Base-by-base conservation (phyloP, 2,329 filamentous ascomycete genomes). In the Cladorrhinum sp. region DNA sequence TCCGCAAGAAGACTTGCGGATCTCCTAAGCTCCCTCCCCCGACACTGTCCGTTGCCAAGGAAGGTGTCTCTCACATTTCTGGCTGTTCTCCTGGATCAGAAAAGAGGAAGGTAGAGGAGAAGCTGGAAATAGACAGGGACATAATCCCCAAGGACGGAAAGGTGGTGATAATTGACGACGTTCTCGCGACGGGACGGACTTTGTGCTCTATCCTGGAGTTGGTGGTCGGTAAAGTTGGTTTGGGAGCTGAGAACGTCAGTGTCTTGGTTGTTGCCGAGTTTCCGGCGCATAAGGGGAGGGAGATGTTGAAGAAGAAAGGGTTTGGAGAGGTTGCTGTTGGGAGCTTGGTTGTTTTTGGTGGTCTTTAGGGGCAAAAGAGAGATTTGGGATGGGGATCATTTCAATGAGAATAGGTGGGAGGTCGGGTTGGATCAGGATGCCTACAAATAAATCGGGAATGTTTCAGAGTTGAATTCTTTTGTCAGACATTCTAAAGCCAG, bases 101-200 rank as follows among this genome's bases (percentile, higher is more conserved):
- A 1, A 59, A 65, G 1, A 52, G 66, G 13, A 52, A 58, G 4
- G 63, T 62, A 54, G 70, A 73, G 58, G 74, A 75, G 38, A 68
- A 61, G 29, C 77, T 87, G 6, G 83, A 85, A 71, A 82, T 87
- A 68, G 74, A 74, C 16, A 66, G 66, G 18, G 72, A 78, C 72
- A 70, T 71, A 38, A 29, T 87, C 18, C 65, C 73, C 0, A 67
- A 24, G 36, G 76, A 72, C 1, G 72, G 69, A 3, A 74, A 73
- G 3, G 78, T 86, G 10, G 74, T 86, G n/a, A 76, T 86, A 0
- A 76, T 87, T 4, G 84, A 87, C 61, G 84, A 87, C 70, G 83
- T 85, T 25, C 77, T 87, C 59, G 76, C 84, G 5, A 82, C 80
- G 0, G 84, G 83, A 1, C 65, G 75, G 64, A 86, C 84, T 2